Base-by-base conservation (phyloP, 2,329 filamentous ascomycete species). In the Cordyceps pruinosa region DNA sequence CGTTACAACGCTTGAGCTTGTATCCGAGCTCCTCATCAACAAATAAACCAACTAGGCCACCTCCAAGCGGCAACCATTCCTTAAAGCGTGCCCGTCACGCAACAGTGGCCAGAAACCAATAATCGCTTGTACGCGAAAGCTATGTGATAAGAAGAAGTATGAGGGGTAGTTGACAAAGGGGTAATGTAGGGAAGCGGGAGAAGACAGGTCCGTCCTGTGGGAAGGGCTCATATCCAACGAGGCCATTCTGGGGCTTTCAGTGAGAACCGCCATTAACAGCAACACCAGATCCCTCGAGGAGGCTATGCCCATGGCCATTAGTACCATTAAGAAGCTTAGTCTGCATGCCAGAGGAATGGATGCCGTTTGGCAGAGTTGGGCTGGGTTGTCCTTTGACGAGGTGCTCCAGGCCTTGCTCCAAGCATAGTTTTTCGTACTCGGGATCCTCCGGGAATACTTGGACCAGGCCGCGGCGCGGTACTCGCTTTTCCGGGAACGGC, bases 391-490 rank as follows among this genome's bases (percentile, higher is more conserved):
- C 74, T 30, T 72, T 72, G 58, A 84, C 56, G 50, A 85, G 73
- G 68, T 85, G 75, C 13, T 73, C 71, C 6, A 84, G 72, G n/a
- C 80, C 79, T 66, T 85, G 82, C 59, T 84, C 78, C 54, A 75
- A 69, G 65, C 79, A 84, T 19, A 84, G 68, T 32, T 74, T 74
- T 26, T 70, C 70, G 61, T 84, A 85, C 30, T 84, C 81, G 3
- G 82, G 78, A 51, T 86, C 83, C 45, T 79, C 74, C 7, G 79
- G 76, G 13, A 73, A 72, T 2, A 84, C 79, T 21, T 77, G 76
- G 3, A 77, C 67, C 13, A 85, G 64, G 5, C 82, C 76, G 34
- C 79, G 76, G 37, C 83, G 77, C 4, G 82, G 82, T 17, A 83
- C 78, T 39, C 77, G 75, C 26, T 73, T 72, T 58, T 83, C 80